Evolutionary conservation across 2,329 filamentous ascomycete species (phyloP), one percentile per base, ranked within the genome.

Genomic region (Fusarium musae): DNA sequence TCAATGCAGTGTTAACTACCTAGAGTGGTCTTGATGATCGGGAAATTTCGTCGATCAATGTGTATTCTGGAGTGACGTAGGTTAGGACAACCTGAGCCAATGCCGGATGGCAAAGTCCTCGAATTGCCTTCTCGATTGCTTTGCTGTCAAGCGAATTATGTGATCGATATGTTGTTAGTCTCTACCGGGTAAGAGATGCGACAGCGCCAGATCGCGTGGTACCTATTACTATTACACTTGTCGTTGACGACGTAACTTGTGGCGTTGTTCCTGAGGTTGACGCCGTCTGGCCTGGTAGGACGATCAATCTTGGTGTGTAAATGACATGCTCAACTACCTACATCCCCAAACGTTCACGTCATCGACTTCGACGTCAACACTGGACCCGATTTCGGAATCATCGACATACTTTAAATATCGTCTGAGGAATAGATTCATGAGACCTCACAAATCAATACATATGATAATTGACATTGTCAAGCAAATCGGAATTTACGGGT

Each of bases 11-110:
- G 39, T 32, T 30, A 34, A 19, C n/a, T 21, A 47, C 19, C 26
- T 52, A 26, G 21, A 43, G 46, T 54, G 53, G 23, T 50, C 21
- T 30, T 54, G 42, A 28, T 36, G 66, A 69, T 56, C 47, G 37
- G 64, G 36, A 44, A 58, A 52, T 47, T 65, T 50, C 19, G 32
- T 60, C 53, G 57, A 74, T 74, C 63, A 43, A 59, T 43, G n/a
- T 50, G 43, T 72, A 60, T 40, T 49, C 63, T 58, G 39, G 26
- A 72, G 49, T 74, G 72, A 73, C 72, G 72, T 70, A 66, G 9
- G 59, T 36, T 30, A 23, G 19, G 39, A 37, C 28, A 30, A 34
- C 30, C 21, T 23, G 47, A 34, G 56, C 65, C 52, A 74, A 74
- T 13, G 66, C 52, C 39, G 28, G 43, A 59, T 47, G 70, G 66